Conservation (phyloP, 1,284 basidiomycete species). For the Agroathelia rolfsii region DNA sequence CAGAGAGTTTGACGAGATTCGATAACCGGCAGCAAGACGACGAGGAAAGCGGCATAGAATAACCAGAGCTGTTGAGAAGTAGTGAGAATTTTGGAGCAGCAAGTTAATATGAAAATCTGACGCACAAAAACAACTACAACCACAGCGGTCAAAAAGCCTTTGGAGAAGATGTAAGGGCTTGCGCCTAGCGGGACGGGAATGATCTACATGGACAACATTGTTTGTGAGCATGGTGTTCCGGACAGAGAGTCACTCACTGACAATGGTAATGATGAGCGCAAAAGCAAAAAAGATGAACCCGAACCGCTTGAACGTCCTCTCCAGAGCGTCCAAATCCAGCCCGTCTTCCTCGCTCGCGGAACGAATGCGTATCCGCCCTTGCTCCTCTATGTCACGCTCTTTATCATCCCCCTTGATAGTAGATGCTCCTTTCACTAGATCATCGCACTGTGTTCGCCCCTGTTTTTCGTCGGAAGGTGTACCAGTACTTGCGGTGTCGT, state of each 20-base stretch:
- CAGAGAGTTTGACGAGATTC: slow-evolving; percentile 13
- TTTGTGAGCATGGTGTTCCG: no score
- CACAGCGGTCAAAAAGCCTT: slow-evolving; percentile 11
- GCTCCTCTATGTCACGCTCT: no score
- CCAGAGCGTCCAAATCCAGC: slow-evolving; percentile 12
- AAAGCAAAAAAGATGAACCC: slow-evolving; percentile 11
- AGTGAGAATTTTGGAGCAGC: not conserved
- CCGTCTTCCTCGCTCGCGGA: slow-evolving; percentile 7
- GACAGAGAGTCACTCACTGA: slow-evolving; percentile 9
- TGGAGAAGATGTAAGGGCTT: slow-evolving; percentile 12
- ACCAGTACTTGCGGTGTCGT: no score
- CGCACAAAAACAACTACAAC: slow-evolving; percentile 13
- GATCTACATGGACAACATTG: slow-evolving; percentile 9
- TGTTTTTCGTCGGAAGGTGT: no score
- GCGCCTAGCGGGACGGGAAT: slow-evolving; percentile 14
- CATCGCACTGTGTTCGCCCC: no score
- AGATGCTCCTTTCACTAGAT: no score
- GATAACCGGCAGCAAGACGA: slow-evolving; percentile 12
- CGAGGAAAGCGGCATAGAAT: slow-evolving; percentile 14
- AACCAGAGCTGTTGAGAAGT: slow-evolving; percentile 11
- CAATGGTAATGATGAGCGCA: slow-evolving; percentile 15
- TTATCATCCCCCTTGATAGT: not conserved
- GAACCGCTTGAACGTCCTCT: slow-evolving; percentile 14
- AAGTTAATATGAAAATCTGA: not conserved
- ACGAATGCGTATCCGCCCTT: no score